phyloP scores from a whole-genome alignment of 306 rosid species.

The Prunus mongolica region DNA sequence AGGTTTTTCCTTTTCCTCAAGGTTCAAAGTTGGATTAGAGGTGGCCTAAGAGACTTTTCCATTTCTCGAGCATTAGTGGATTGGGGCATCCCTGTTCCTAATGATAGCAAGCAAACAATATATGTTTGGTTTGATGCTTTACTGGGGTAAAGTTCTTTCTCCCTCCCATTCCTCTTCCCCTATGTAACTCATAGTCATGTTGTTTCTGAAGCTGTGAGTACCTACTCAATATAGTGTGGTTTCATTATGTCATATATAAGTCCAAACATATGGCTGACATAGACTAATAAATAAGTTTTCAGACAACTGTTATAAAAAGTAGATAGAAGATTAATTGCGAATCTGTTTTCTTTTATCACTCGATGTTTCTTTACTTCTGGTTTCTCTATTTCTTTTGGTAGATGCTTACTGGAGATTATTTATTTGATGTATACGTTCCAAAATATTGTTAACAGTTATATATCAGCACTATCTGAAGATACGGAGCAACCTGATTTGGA shows the following conservation, averaged over 20 bases:
- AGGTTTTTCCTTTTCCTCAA: constrained; percentile 31
- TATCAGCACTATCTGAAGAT: constrained; percentile 81
- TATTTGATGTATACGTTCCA: not conserved
- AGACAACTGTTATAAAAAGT: constrained; percentile 7
- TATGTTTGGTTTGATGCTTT: constrained; percentile 99
- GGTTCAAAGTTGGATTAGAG: constrained; percentile 95
- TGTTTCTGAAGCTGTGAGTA: constrained; percentile 1
- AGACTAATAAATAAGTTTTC: not conserved
- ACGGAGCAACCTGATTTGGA: constrained; percentile 51
- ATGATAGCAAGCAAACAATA: constrained; percentile 80
- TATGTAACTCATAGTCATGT: not conserved
- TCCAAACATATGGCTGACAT: constrained; percentile 16
- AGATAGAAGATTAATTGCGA: not conserved
- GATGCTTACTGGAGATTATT: not conserved
- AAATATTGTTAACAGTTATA: constrained; percentile 49
- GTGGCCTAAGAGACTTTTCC: constrained; percentile 89
- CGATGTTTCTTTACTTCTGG: not conserved
- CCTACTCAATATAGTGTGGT: not conserved
- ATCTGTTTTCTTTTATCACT: not conserved
- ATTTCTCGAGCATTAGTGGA: constrained; percentile 94
- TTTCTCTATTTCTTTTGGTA: not conserved
- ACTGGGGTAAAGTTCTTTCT: constrained; percentile 60
- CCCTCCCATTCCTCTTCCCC: not conserved
- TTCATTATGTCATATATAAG: no score
- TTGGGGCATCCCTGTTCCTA: constrained; percentile 96